Percentiles rank a stretch among this genome's conserved stretches.
These are phyloP conservation scores for Carex sylvatica DNA, from an alignment of 202 grass and related monocot genomes.

Conservation along the genomic window DNA sequence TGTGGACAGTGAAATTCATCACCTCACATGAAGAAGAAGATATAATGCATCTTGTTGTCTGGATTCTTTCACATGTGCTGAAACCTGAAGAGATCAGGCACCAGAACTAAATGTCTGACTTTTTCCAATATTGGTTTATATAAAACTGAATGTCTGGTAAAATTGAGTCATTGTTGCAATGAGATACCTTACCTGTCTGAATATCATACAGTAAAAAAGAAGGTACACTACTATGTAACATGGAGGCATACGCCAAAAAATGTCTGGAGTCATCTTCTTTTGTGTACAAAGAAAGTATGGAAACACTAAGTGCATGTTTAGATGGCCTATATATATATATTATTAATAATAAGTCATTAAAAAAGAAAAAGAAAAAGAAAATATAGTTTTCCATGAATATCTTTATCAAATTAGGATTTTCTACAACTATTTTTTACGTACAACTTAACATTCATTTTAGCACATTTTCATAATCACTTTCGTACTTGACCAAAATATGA, in stretches of 20 bases:
- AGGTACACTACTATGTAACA: not conserved
- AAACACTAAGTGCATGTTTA: no score
- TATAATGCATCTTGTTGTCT: constrained; percentile 48
- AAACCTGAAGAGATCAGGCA: constrained; percentile 37
- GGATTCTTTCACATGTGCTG: constrained; percentile 65
- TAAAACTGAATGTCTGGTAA: not conserved
- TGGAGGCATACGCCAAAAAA: not conserved
- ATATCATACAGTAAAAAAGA: not conserved
- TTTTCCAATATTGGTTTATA: not conserved
- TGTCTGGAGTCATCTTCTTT: not conserved
- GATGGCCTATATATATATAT: no score
- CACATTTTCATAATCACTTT: no score
- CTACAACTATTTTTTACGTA: no score
- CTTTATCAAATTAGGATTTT: no score
- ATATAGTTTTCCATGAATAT: no score
- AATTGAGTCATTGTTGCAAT: not conserved
- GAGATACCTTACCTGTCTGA: not conserved
- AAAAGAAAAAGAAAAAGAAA: no score
- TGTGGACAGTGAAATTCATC: constrained; percentile 44
- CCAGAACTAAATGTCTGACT: not conserved
- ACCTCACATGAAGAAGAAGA: constrained; percentile 68
- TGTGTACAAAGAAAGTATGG: not conserved
- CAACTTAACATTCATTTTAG: no score
- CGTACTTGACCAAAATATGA: no score
- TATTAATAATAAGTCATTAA: no score